A percentile compares a stretch with the other conserved stretches of the same genome.
These are phyloP conservation scores for Xylaria digitata DNA, from an alignment of 2,329 filamentous ascomycete species.

Conservation along the genomic window DNA sequence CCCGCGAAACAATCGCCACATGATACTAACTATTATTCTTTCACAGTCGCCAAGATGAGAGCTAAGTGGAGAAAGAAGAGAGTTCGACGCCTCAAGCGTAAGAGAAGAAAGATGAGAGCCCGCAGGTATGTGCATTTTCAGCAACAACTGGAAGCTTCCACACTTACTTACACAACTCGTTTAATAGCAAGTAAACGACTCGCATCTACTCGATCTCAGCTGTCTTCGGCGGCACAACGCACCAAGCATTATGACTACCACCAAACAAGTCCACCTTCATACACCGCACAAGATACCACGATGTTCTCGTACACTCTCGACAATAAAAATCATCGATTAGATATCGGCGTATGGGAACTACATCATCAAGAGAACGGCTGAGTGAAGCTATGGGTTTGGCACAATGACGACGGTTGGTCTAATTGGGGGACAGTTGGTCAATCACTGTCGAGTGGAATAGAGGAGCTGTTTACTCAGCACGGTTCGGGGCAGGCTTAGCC, in stretches of 20 bases:
- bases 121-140: conserved; percentile 77
- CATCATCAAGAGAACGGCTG: conserved; percentile 34
- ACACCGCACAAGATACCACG: conserved; percentile 46
- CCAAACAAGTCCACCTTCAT: conserved; percentile 47
- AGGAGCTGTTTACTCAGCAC: conserved; percentile 45
- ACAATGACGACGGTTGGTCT: conserved; percentile 49
- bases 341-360: conserved; percentile 22
- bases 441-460: conserved; percentile 47
- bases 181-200: conserved; percentile 58
- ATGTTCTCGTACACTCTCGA: conserved; percentile 21
- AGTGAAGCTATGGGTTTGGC: conserved; percentile 47
- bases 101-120: conserved; percentile 99
- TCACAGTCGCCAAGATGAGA: conserved; percentile 71
- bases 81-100: conserved; percentile 98
- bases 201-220: conserved; percentile 56
- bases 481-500: conserved; percentile 35
- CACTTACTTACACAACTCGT: conserved; percentile 5
- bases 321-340: conserved; percentile 10
- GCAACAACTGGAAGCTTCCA: neutral
- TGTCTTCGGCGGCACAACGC: conserved; percentile 47
- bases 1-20: neutral
- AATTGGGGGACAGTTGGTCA: conserved; percentile 49
- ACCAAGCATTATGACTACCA: conserved; percentile 52
- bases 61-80: conserved; percentile 99
- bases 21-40: conserved; percentile 36